Evolutionary conservation across 352 stramenopile genomes (phyloP), one percentile per base, ranked within the genome.

Genomic region (Saprolegnia diclina): DNA sequence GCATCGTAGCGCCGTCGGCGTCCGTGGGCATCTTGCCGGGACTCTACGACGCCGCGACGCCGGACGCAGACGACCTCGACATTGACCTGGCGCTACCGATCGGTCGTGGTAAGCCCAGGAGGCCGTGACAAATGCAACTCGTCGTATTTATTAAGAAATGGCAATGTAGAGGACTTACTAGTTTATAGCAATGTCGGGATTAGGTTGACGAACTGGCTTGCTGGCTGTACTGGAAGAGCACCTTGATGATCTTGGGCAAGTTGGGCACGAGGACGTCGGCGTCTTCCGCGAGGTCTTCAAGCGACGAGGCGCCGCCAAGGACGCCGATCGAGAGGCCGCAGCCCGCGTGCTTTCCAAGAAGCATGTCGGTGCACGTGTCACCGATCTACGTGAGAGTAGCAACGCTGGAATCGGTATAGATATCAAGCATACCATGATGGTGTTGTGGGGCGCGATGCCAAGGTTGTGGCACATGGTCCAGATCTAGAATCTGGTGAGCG

Each of bases 331-430:
- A 88, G 22, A 95, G 72, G 0, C 84, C 87, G 64, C 79, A 89
- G 52, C 83, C 83, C 6, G 87, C 85, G 50, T 91, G 91, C 53
- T 80, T 77, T 26, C 83, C 87, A n/a, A 95, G 73, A 21, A 81
- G 37, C 84, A 94, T 94, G 69, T 95, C 87, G 7, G 84, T 93
- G 54, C 79, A 88, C 22, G 87, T 95, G 62, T 95, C 87, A 18
- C 87, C 87, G 24, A 95, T 29, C 65, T 68, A 68, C 32, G 16
- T 35, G 29, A 35, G 2, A 35, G 21, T 45, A 7, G 38, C 38
- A 14, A 52, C 21, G 21, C 10, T 61, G 35, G 11, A n/a, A 61
- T 4, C 14, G 24, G 0, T 2, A 21, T 19, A 29, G 13, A n/a
- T 56, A 38, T 61, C 14, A 42, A n/a, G 29, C 26, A 22, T 61